phyloP scores from a whole-genome alignment of 2,329 filamentous ascomycete genomes.

The Arthrobotrys iridis region DNA sequence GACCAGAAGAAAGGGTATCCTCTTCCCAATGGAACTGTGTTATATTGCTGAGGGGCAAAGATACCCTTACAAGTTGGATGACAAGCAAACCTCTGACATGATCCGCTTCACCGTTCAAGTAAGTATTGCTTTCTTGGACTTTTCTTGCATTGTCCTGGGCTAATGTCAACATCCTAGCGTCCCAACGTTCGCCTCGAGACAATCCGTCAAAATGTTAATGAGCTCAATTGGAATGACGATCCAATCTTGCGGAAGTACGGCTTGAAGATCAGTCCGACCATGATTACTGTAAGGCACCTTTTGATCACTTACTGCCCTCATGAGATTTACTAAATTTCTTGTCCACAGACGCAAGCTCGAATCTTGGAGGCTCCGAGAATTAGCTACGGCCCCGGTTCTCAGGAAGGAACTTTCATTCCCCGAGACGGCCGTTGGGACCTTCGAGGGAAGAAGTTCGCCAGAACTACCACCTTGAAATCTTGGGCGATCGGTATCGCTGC shows the following conservation, averaged over 20 bases:
- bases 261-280: constrained; percentile 72
- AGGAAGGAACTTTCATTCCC: constrained; percentile 54
- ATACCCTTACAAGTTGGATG: constrained; percentile 72
- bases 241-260: constrained; percentile 77
- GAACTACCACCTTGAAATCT: constrained; percentile 72
- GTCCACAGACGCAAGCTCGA: constrained; percentile 70
- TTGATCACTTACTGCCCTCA: not conserved
- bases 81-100: constrained; percentile 78
- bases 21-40: constrained; percentile 73
- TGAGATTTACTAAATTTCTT: constrained; percentile 39
- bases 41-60: constrained; percentile 65
- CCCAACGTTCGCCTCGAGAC: constrained; percentile 74
- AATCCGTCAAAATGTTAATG: constrained; percentile 74
- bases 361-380: constrained; percentile 77
- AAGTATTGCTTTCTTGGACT: not conserved
- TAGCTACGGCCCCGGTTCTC: constrained; percentile 67
- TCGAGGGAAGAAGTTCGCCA: constrained; percentile 79
- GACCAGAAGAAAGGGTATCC: constrained; percentile 66
- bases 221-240: constrained; percentile 76
- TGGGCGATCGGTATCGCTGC: constrained; percentile 75
- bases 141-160: not conserved
- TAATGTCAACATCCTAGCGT: constrained; percentile 59
- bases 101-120: constrained; percentile 84
- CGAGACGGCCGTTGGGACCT: constrained; percentile 85
- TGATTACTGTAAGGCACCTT: constrained; percentile 66